Evolutionary conservation across 2,329 filamentous ascomycete species (phyloP), one percentile per base, ranked within the genome.

Genomic region (Beauveria varroae): DNA sequence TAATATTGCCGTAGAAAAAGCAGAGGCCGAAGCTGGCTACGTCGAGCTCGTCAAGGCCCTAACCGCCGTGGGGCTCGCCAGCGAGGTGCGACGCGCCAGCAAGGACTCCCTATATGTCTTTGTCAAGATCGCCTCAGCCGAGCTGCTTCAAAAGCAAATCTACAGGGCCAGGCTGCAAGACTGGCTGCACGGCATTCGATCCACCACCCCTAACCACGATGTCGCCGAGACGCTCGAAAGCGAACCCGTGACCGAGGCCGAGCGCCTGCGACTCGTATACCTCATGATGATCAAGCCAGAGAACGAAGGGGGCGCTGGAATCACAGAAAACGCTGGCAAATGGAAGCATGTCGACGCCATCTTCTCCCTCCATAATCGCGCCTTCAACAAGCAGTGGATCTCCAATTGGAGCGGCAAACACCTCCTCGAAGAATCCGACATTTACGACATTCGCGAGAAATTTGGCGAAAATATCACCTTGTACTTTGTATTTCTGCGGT

Each of bases 401-500:
- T 86, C 87, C 70, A 81, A 87, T 65, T 89, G 90, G 82, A 87
- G 87, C 68, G 85, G 81, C 55, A 89, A 89, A 72, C 88, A 88
- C 63, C 80, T 87, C 49, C 77, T 93, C 26, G 84, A 85, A 59
- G 75, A 85, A 41, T 73, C 80, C 55, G 84, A 91, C 68, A 77
- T 96, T n/a, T 85, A 89, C 69, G 81, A 84, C 52, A 91, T 96
- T 64, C 84, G 89, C 28, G 81, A 91, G 70, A 81, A 86, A 65
- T 91, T 92, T 72, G 91, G 91, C 54, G 88, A 93, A 73, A 88
- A 86, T 71, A 89, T 97, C 62, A 93, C 90, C 41, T 96, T 96
- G 73, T 98, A 98, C 77, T 98, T 96, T 72, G 91, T 93, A 44
- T 98, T 98, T 70, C 82, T 96, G 37, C 90, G 96, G 70, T 88